These are phyloP conservation scores for Schizochytrium sp. DNA, from an alignment of 108 stramenopile species.

Conservation along the genomic window DNA sequence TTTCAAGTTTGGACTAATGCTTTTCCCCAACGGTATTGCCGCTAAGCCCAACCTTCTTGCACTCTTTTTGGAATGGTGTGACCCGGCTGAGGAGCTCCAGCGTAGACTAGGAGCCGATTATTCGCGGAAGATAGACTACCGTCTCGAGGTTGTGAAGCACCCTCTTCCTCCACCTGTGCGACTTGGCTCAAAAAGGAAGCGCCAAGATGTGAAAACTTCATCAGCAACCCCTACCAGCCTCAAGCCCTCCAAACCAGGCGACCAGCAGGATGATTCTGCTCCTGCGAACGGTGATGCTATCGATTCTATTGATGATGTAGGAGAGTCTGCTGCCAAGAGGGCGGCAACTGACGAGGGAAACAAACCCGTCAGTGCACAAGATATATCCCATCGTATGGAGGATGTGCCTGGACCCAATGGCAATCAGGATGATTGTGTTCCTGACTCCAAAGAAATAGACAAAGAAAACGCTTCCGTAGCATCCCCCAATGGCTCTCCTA, in stretches of 20 bases:
- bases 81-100: constrained; percentile 4
- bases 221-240: neutral
- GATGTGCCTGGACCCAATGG: too few species aligned
- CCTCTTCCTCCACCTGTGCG: neutral
- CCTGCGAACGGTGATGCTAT: too few species aligned
- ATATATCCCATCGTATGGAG: too few species aligned
- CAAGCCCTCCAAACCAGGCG: too few species aligned
- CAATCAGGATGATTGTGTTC: too few species aligned
- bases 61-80: constrained; percentile 36
- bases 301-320: too few species aligned
- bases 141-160: neutral
- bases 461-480: too few species aligned
- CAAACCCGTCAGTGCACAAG: too few species aligned
- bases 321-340: too few species aligned
- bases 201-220: neutral
- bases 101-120: neutral
- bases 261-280: too few species aligned
- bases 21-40: constrained; percentile 10
- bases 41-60: neutral
- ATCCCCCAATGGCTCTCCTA: neutral
- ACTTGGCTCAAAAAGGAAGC: neutral
- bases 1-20: constrained; percentile 35
- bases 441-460: too few species aligned
- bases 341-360: too few species aligned
- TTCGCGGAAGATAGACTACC: neutral